Percentiles rank a stretch among this genome's conserved stretches.
These are phyloP conservation scores for Penicillium desertorum DNA, from an alignment of 495 filamentous ascomycete species.

Conservation along the genomic window DNA sequence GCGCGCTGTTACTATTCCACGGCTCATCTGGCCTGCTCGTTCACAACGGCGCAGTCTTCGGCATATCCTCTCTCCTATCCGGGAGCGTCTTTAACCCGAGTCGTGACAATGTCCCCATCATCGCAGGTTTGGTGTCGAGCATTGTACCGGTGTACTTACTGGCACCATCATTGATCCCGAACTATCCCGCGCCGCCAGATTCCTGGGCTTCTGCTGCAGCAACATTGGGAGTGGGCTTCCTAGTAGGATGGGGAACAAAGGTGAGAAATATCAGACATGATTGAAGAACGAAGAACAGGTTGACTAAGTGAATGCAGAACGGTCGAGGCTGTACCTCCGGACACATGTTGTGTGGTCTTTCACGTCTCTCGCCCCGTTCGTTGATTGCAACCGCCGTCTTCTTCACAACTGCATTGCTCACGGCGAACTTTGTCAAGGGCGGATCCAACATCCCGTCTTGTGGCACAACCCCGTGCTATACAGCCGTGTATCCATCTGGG, in stretches of 20 bases:
- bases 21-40: slow-evolving; percentile 53
- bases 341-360: slow-evolving; percentile 60
- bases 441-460: slow-evolving; percentile 39
- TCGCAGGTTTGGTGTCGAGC: slow-evolving; percentile 49
- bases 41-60: slow-evolving; percentile 55
- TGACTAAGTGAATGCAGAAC: slow-evolving; percentile 32
- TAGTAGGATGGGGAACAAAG: slow-evolving; percentile 59
- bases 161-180: slow-evolving; percentile 46
- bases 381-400: slow-evolving; percentile 55
- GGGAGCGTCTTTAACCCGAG: slow-evolving; percentile 38
- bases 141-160: slow-evolving; percentile 41
- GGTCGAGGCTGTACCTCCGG: slow-evolving; percentile 59
- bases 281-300: neutral
- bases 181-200: slow-evolving; percentile 34
- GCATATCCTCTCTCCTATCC: slow-evolving; percentile 53
- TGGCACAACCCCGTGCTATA: slow-evolving; percentile 48
- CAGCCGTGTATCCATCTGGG: slow-evolving; percentile 43
- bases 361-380: slow-evolving; percentile 52
- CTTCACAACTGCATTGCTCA: slow-evolving; percentile 52
- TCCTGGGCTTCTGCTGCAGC: slow-evolving; percentile 36
- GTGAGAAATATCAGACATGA: slow-evolving; percentile 26
- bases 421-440: slow-evolving; percentile 42
- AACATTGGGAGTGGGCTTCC: slow-evolving; percentile 43
- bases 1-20: slow-evolving; percentile 55
- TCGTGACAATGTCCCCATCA: slow-evolving; percentile 46